Conservation (phyloP, 371 early-diverging fungal species). For the Mucor mucedo region DNA sequence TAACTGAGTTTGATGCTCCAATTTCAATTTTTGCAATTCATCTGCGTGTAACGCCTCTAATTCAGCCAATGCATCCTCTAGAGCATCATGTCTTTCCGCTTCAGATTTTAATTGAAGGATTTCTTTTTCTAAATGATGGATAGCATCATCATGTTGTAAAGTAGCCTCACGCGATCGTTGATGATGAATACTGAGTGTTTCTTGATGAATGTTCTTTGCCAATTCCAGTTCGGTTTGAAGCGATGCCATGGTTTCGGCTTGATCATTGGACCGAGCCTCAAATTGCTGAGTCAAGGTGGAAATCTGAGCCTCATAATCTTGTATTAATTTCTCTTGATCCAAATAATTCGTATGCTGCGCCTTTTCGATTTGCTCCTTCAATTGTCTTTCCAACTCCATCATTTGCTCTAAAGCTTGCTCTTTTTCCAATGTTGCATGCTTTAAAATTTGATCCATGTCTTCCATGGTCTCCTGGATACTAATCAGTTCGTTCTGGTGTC, state of each 20-base stretch:
- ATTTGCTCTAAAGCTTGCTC: slow-evolving; percentile 12
- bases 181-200: neutral
- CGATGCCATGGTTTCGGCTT: neutral
- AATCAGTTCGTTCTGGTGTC: slow-evolving; percentile 1
- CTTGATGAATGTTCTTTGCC: neutral
- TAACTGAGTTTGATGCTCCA: neutral
- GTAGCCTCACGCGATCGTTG: neutral
- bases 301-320: neutral
- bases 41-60: neutral
- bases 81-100: neutral
- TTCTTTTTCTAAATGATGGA: slow-evolving; percentile 24
- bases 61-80: slow-evolving; percentile 3
- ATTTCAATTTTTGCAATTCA: neutral
- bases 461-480: slow-evolving; percentile 2
- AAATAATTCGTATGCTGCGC: neutral
- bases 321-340: neutral
- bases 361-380: neutral
- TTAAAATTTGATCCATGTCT: neutral
- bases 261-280: slow-evolving; percentile 1
- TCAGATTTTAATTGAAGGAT: slow-evolving; percentile 7
- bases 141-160: slow-evolving; percentile 2
- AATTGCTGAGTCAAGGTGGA: neutral
- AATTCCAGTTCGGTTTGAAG: slow-evolving; percentile 3
- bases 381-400: slow-evolving; percentile 1
- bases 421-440: slow-evolving; percentile 4